Percentiles rank a stretch among this genome's conserved stretches.
Evolutionary conservation across 176 grass and related monocot species (phyloP).

Genomic region (Phragmites australis): DNA sequence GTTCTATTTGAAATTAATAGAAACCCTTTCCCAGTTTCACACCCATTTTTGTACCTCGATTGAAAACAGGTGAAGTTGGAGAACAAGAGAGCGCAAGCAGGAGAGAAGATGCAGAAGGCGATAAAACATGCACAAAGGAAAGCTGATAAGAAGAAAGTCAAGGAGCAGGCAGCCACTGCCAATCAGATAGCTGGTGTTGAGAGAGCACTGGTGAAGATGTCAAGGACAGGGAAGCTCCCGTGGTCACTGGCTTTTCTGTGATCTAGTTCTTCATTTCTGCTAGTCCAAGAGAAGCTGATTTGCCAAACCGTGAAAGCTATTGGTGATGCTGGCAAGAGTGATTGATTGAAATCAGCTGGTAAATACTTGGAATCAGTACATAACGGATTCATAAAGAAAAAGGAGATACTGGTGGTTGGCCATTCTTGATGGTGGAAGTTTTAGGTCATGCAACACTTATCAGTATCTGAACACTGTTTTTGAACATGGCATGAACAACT

Average conservation of each 20-base stretch:
- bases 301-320: slow-evolving; percentile 24
- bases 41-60: slow-evolving; percentile 29
- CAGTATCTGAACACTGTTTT: slow-evolving; percentile 19
- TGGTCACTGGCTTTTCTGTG: slow-evolving; percentile 75
- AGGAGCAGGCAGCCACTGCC: slow-evolving; percentile 52
- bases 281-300: slow-evolving; percentile 35
- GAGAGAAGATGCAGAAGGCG: slow-evolving; percentile 59
- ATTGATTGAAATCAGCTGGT: slow-evolving; percentile 12
- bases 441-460: slow-evolving; percentile 18
- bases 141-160: slow-evolving; percentile 68
- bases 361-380: slow-evolving; percentile 14
- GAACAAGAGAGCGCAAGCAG: slow-evolving; percentile 49
- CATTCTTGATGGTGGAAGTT: slow-evolving; percentile 28
- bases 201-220: slow-evolving; percentile 65
- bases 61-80: slow-evolving; percentile 62
- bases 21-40: slow-evolving; percentile 1
- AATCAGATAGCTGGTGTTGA: slow-evolving; percentile 51
- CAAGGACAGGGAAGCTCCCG: slow-evolving; percentile 61
- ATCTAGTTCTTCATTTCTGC: slow-evolving; percentile 33
- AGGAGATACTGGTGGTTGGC: slow-evolving; percentile 7
- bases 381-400: not conserved
- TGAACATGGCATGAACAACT: slow-evolving; percentile 20
- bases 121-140: slow-evolving; percentile 56
- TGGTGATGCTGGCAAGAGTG: slow-evolving; percentile 29
- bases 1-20: not conserved